Percentiles rank a stretch among this genome's conserved stretches.
Evolutionary conservation across 176 grass and related monocot species (phyloP).

Genomic region (Triticum timopheevii): DNA sequence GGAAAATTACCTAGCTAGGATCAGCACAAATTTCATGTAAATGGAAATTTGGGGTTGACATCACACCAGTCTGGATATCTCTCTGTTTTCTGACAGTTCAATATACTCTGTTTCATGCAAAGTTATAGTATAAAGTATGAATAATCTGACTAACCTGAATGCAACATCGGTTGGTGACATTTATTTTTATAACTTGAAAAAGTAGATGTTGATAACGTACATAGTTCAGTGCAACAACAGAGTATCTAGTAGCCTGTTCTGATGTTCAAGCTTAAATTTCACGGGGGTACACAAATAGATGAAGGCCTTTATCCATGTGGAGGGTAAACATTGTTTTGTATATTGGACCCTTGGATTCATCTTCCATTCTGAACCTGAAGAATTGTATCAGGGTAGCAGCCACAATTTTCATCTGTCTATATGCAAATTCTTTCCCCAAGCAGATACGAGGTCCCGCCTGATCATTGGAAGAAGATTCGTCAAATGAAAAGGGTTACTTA

Average conservation of each 20-base stretch:
- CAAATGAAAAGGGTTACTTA: background rate
- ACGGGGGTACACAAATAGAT: background rate
- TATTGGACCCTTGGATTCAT: constrained; percentile 24
- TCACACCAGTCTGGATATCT: background rate
- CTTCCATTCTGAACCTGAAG: constrained; percentile 42
- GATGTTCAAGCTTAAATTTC: background rate
- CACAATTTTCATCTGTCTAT: constrained; percentile 66
- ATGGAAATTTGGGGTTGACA: background rate
- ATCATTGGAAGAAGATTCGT: background rate
- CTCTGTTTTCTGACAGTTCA: background rate
- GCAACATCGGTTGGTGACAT: background rate
- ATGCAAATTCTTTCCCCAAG: constrained; percentile 67
- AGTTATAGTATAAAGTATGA: background rate
- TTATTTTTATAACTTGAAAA: background rate
- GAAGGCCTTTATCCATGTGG: constrained; percentile 35
- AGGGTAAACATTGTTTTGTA: constrained; percentile 40
- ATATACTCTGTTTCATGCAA: background rate
- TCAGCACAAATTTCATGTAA: background rate
- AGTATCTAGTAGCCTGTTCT: background rate
- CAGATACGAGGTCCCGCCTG: constrained; percentile 67
- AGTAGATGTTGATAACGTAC: background rate
- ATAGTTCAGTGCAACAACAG: background rate
- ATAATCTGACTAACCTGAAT: background rate
- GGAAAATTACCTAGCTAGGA: background rate
- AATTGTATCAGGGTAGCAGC: constrained; percentile 46